Percentiles rank a stretch among this genome's conserved stretches.
Evolutionary conservation across 148 eudicot species (phyloP).

Genomic region (Heliosperma pusillum): DNA sequence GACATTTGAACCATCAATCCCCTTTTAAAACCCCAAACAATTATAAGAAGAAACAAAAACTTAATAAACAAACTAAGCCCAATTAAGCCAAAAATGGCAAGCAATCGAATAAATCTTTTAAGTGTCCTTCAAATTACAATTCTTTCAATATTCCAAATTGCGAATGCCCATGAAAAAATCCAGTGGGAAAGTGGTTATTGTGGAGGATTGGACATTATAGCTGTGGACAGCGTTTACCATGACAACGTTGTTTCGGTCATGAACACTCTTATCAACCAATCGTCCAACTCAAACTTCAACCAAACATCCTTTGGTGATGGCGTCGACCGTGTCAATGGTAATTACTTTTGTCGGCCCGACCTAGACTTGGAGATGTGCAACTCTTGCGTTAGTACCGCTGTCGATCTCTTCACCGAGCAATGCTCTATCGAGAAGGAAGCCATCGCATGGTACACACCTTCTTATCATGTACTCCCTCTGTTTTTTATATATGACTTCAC

Average conservation of each 20-base stretch:
- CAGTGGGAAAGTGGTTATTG: not conserved
- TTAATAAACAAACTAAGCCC: not conserved
- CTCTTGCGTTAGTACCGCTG: not conserved
- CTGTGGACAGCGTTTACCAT: constrained; percentile 12
- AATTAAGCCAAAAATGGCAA: not conserved
- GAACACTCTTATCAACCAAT: not conserved
- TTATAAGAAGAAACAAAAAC: not conserved
- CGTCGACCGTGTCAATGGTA: constrained; percentile 17
- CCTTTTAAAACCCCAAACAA: not conserved
- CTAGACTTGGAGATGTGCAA: constrained; percentile 15
- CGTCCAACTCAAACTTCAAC: not conserved
- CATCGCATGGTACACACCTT: constrained; percentile 6
- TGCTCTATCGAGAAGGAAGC: constrained; percentile 18
- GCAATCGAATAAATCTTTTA: not conserved
- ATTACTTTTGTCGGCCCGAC: constrained; percentile 25
- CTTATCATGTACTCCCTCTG: too few relatives aligned
- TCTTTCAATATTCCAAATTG: not conserved
- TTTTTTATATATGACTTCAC: too few relatives aligned
- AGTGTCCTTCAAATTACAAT: constrained; percentile 1
- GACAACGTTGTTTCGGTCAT: constrained; percentile 13
- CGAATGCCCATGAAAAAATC: constrained; percentile 12
- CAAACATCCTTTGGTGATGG: constrained; percentile 7
- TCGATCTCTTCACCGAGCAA: not conserved
- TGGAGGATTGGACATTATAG: not conserved
- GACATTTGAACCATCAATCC: too few relatives aligned